Evolutionary conservation across 1,284 basidiomycete genomes (phyloP).

Genomic region (Austroboletus niveus): DNA sequence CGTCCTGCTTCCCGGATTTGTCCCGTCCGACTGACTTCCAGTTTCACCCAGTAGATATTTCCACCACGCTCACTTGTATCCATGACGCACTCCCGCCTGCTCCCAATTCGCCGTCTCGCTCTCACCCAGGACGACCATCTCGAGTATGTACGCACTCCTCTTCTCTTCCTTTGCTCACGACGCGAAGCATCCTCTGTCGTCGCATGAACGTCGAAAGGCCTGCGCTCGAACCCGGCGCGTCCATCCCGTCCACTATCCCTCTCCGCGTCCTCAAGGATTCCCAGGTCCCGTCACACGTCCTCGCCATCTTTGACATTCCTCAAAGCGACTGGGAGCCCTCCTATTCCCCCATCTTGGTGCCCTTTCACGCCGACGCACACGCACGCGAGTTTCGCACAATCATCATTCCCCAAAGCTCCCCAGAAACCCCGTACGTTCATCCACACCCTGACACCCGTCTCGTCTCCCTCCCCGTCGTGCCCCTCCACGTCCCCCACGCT

Average conservation of each 20-base stretch:
- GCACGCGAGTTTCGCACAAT: constrained; percentile 40
- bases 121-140: constrained; percentile 35
- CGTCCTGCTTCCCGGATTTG: constrained; percentile 8
- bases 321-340: constrained; percentile 32
- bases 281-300: constrained; percentile 48
- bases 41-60: constrained; percentile 15
- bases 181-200: constrained; percentile 43
- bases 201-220: constrained; percentile 46
- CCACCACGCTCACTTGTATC: constrained; percentile 9
- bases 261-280: constrained; percentile 41
- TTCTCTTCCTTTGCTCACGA: constrained; percentile 8
- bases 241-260: constrained; percentile 40
- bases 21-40: constrained; percentile 21
- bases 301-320: constrained; percentile 41
- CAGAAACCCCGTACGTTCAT: constrained; percentile 31
- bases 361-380: constrained; percentile 45
- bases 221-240: constrained; percentile 21
- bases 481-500: constrained; percentile 31
- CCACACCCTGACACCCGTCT: constrained; percentile 12
- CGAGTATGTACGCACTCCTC: constrained; percentile 34
- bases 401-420: constrained; percentile 33
- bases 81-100: constrained; percentile 29
- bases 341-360: constrained; percentile 42
- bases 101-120: constrained; percentile 22
- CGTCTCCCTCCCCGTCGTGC: constrained; percentile 33